Conservation (phyloP, 129 eudicot genomes). For the Glebionis coronaria region DNA sequence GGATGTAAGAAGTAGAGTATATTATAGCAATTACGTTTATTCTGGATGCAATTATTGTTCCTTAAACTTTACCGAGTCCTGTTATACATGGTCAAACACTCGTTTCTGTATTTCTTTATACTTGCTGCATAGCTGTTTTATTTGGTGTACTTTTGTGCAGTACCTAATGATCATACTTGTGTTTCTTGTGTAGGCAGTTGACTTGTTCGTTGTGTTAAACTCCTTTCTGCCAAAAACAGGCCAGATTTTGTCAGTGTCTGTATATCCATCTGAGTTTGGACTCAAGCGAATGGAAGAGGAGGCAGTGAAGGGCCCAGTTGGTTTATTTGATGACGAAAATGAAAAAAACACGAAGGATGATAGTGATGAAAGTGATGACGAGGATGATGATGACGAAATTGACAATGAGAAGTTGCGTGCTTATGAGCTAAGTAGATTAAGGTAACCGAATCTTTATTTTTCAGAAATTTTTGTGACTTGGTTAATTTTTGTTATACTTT, state of each 20-base stretch:
- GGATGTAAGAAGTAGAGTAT: too few species aligned
- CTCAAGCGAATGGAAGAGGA: slow-evolving; percentile 93
- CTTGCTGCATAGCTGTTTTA: background rate
- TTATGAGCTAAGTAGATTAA: slow-evolving; percentile 83
- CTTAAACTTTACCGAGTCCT: background rate
- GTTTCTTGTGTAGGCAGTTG: slow-evolving; percentile 62
- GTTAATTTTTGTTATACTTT: too few species aligned
- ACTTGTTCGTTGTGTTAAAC: slow-evolving; percentile 67
- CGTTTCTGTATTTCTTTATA: background rate
- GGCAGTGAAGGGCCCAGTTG: slow-evolving; percentile 88
- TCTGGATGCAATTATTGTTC: background rate
- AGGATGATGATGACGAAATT: slow-evolving; percentile 52
- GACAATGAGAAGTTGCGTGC: slow-evolving; percentile 68
- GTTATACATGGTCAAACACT: background rate
- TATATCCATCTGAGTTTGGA: slow-evolving; percentile 95
- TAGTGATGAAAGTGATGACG: slow-evolving; percentile 48
- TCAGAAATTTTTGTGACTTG: background rate
- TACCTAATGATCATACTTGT: slow-evolving; percentile 18
- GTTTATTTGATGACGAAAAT: slow-evolving; percentile 70
- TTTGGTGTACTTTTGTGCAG: background rate
- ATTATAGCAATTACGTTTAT: background rate
- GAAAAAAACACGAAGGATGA: slow-evolving; percentile 33
- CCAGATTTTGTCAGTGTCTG: slow-evolving; percentile 67
- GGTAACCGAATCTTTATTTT: slow-evolving; percentile 36
- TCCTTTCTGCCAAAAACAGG: slow-evolving; percentile 86